Percentiles rank a stretch among this genome's conserved stretches.
Conservation (phyloP, 2,329 filamentous ascomycete genomes). For the Calonectria hawksworthii region DNA sequence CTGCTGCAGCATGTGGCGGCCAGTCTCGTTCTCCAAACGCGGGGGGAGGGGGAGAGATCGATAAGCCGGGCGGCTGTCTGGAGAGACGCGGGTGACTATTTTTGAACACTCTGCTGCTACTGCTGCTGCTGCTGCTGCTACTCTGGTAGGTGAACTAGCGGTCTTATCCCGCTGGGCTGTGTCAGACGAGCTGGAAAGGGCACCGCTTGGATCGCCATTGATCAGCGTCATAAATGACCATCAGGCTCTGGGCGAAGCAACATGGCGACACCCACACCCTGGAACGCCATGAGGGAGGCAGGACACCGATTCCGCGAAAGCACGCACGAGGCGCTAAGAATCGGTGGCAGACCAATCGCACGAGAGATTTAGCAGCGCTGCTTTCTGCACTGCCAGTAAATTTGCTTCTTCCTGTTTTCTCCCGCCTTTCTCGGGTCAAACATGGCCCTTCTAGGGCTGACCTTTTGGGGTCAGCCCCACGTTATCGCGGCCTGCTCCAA, state of each 20-base stretch:
- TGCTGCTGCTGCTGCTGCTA: too few species aligned
- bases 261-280: background rate
- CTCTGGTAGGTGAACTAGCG: background rate
- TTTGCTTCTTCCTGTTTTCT: background rate
- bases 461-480: too few species aligned
- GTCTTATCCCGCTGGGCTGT: background rate
- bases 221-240: constrained; percentile 1
- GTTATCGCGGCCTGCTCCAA: background rate
- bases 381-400: background rate
- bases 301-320: background rate
- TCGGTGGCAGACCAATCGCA: background rate
- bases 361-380: background rate
- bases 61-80: constrained; percentile 1
- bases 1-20: background rate
- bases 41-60: too few species aligned
- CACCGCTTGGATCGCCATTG: constrained; percentile 6
- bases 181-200: background rate
- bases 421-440: background rate
- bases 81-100: constrained; percentile 4
- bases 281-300: background rate
- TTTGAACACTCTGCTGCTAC: constrained; percentile 5
- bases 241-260: constrained; percentile 15
- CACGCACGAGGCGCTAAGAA: background rate
- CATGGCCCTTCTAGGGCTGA: constrained; percentile 2
- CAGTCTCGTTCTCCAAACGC: background rate